These are phyloP conservation scores for Vitis vinifera DNA, from an alignment of 164 flowering plant species.

Conservation along the genomic window DNA sequence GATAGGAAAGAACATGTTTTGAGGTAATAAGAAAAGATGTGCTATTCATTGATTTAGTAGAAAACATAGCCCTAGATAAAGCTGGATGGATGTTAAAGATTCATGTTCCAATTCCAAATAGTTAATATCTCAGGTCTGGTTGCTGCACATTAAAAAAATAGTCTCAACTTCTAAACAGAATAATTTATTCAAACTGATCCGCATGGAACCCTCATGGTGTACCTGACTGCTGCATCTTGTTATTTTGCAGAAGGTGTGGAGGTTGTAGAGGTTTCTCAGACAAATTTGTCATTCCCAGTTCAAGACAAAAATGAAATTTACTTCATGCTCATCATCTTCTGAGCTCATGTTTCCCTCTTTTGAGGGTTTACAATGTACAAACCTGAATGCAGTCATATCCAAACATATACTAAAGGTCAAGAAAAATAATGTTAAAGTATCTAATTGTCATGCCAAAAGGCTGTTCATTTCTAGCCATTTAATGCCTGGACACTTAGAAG, in stretches of 20 bases:
- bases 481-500: constrained; percentile 50
- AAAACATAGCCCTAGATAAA: no score
- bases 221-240: constrained; percentile 10
- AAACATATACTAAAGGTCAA: constrained; percentile 20
- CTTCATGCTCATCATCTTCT: constrained; percentile 30
- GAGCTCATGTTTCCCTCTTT: constrained; percentile 28
- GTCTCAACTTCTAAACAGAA: no score
- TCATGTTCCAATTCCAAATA: no score
- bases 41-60: no score
- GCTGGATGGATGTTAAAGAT: no score
- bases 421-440: constrained; percentile 15
- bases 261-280: constrained; percentile 5
- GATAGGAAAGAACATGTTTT: no score
- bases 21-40: no score
- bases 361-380: constrained; percentile 20
- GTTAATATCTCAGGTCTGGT: neutral
- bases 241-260: constrained; percentile 22
- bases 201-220: neutral
- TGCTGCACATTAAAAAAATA: no score
- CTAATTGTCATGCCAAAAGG: constrained; percentile 21
- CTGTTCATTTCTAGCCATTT: constrained; percentile 41
- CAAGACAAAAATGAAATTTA: constrained; percentile 29
- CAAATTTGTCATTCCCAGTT: constrained; percentile 5
- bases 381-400: constrained; percentile 14
- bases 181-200: no score